A percentile compares a stretch with the other conserved stretches of the same genome.
Conservation (phyloP, 352 stramenopile species). For the Globisporangium alternatum region DNA sequence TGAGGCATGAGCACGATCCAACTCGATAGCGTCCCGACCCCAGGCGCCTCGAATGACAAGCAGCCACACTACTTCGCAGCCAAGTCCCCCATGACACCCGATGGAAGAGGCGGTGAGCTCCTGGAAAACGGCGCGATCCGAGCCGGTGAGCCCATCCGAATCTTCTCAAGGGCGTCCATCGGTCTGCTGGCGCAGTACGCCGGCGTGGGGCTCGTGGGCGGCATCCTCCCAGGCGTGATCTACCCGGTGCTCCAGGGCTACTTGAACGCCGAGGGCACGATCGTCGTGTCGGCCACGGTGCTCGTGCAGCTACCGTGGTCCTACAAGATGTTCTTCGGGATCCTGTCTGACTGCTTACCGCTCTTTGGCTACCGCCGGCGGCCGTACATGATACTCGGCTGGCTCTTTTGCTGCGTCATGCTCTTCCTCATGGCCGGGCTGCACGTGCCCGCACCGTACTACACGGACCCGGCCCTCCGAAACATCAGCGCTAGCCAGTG, state of each 20-base stretch:
- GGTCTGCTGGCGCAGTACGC: slow-evolving; percentile 51
- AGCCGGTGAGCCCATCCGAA: slow-evolving; percentile 23
- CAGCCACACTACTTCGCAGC: background rate
- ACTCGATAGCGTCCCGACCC: slow-evolving; percentile 7
- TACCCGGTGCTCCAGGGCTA: slow-evolving; percentile 63
- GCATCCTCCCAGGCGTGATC: slow-evolving; percentile 41
- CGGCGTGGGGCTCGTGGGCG: slow-evolving; percentile 47
- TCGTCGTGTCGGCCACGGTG: slow-evolving; percentile 41
- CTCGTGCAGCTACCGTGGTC: slow-evolving; percentile 57
- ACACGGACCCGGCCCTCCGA: slow-evolving; percentile 29
- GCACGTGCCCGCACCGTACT: slow-evolving; percentile 46
- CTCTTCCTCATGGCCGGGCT: slow-evolving; percentile 44
- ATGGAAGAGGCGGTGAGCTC: background rate
- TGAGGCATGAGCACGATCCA: background rate
- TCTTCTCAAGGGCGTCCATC: slow-evolving; percentile 34
- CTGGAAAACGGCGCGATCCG: slow-evolving; percentile 33
- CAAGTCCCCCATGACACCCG: slow-evolving; percentile 10
- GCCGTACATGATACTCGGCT: slow-evolving; percentile 60
- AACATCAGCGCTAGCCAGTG: slow-evolving; percentile 30
- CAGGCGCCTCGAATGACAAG: slow-evolving; percentile 7
- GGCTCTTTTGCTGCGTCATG: slow-evolving; percentile 44
- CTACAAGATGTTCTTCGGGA: slow-evolving; percentile 56
- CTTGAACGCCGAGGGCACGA: slow-evolving; percentile 54
- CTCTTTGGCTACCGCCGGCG: slow-evolving; percentile 49
- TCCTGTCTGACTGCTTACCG: slow-evolving; percentile 64